These are phyloP conservation scores for Globisporangium alternatum DNA, from an alignment of 352 stramenopile genomes.

Conservation along the genomic window DNA sequence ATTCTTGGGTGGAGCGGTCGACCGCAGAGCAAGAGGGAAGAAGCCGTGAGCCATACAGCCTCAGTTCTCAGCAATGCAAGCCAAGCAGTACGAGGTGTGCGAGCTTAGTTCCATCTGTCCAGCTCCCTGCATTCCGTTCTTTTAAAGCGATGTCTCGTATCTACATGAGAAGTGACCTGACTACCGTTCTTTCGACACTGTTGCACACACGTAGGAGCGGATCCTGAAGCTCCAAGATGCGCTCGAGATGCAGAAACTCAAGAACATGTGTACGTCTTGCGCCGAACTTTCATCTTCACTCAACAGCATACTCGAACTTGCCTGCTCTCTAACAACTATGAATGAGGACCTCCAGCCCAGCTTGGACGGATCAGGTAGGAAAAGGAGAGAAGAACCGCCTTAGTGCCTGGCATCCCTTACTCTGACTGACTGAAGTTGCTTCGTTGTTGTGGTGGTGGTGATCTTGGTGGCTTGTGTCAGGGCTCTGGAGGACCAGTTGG, in stretches of 20 bases:
- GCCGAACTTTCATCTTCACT: too few relatives aligned
- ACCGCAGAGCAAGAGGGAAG: not conserved
- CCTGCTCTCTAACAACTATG: not conserved
- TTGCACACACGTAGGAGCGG: constrained; percentile 35
- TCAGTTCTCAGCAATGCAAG: constrained; percentile 35
- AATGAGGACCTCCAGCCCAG: constrained; percentile 34
- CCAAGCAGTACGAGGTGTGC: constrained; percentile 61
- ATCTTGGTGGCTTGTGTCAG: constrained; percentile 15
- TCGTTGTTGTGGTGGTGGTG: not conserved
- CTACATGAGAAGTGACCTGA: not conserved
- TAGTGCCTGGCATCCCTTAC: not conserved
- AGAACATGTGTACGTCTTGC: constrained; percentile 57
- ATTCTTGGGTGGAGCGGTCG: not conserved
- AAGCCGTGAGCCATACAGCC: not conserved
- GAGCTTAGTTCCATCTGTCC: not conserved
- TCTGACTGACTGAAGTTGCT: not conserved
- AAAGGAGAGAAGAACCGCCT: not conserved
- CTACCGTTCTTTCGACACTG: too few relatives aligned
- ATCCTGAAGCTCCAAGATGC: constrained; percentile 81
- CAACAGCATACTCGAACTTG: not conserved
- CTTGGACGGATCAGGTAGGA: constrained; percentile 53
- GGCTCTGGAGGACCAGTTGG: constrained; percentile 58
- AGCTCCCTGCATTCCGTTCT: not conserved
- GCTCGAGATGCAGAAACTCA: constrained; percentile 76
- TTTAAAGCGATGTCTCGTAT: not conserved